Base-by-base conservation (phyloP, 2,329 filamentous ascomycete genomes). In the Biscogniauxia marginata region DNA sequence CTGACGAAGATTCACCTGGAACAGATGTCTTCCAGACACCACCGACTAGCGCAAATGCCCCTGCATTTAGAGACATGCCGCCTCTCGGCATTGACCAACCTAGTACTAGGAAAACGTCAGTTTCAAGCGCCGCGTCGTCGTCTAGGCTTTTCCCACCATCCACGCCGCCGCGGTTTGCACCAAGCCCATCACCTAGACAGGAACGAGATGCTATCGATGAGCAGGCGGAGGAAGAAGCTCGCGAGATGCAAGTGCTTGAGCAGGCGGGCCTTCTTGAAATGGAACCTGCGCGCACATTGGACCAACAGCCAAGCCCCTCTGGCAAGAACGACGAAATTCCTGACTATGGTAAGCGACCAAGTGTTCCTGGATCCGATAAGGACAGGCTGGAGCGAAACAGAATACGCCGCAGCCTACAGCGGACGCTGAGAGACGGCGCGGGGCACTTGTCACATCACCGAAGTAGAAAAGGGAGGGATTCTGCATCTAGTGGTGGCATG, bases 321-420 rank as follows among this genome's bases (percentile, higher is more conserved):
- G 68, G 69, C 9, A 75, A 73, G 51, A 77, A 77, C 24, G 79
- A 79, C 18, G 73, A 75, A 22, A 75, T 74, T 9, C 67, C 70
- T 2, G 75, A 77, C 21, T 70, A 65, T n/a, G 65, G 57, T 66
- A 76, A 67, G 58, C 73, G 59, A 55, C 71, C 62, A 63, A 77
- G 62, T 39, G 69, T 60, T 53, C 71, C 59, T 55, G 77, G 67
- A 18, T 63, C 60, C 13, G 65, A 70, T 7, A 71, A 70, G 43
- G 79, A 81, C 25, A 82, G 79, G 51, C 73, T 78, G 46, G 85
- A 88, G 46, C 81, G 79, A 61, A 86, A 80, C 55, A 91, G 88
- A 69, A 86, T 93, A 50, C 87, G 93, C 21, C 87, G 92, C 59
- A 96, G 92, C 70, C 77, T 98, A 13, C 93, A 97, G 66, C 89